Evolutionary conservation across 129 eudicot species (phyloP).

Genomic region (Centella asiatica): DNA sequence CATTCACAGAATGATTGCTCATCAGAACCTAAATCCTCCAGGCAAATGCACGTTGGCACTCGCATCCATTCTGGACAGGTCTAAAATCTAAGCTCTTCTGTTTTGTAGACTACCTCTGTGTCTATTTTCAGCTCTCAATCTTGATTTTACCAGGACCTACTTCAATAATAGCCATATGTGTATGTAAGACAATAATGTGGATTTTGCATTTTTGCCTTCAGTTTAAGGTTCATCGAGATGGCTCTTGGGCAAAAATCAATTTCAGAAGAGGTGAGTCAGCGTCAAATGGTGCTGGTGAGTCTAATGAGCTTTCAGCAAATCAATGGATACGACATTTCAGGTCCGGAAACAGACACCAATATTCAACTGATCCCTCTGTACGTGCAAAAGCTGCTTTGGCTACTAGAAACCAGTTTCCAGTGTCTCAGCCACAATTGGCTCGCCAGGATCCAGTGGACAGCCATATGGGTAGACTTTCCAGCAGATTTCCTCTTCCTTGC

Average conservation of each 20-base stretch:
- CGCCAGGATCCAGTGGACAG: conserved; percentile 24
- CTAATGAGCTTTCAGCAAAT: conserved; percentile 20
- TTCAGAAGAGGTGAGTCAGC: conserved; percentile 33
- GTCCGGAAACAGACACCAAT: conserved; percentile 23
- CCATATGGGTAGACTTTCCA: conserved; percentile 29
- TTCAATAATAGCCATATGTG: no score
- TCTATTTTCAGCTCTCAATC: no score
- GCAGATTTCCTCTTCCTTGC: not conserved
- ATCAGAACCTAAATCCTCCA: conserved; percentile 25
- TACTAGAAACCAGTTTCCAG: conserved; percentile 19
- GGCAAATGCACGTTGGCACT: conserved; percentile 25
- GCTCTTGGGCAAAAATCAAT: conserved; percentile 44
- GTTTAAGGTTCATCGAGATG: conserved; percentile 55
- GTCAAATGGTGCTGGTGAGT: conserved; percentile 20
- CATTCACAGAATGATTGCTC: conserved; percentile 24
- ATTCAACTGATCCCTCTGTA: conserved; percentile 4
- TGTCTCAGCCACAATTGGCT: conserved; percentile 15
- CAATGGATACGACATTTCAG: conserved; percentile 67
- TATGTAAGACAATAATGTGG: no score
- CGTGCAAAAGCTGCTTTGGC: conserved; percentile 12
- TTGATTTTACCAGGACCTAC: no score
- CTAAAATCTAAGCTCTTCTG: conserved; percentile 10
- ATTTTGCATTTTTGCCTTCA: conserved; percentile 1
- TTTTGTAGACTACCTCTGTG: not conserved
- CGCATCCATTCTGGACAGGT: conserved; percentile 45